phyloP scores from a whole-genome alignment of 78 protist genomes.

The Isochrysis galbana region DNA sequence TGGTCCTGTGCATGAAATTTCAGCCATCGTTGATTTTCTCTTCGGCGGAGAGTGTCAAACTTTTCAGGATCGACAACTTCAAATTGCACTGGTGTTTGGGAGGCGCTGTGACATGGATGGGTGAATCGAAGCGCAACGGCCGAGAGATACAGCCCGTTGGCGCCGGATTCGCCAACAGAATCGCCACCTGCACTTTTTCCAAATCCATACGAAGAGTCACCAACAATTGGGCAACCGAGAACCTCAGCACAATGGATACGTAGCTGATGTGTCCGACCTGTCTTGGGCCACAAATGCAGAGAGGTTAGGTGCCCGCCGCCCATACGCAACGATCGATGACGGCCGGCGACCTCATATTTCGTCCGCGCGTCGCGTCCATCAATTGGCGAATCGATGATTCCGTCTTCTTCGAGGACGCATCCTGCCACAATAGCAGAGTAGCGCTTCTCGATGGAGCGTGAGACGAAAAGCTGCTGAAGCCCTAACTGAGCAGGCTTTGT shows the following conservation, averaged over 20 bases:
- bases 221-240: constrained; percentile 28
- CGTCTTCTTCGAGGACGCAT: not conserved
- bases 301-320: not conserved
- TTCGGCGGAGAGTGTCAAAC: too few species aligned
- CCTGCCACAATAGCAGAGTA: not conserved
- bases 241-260: constrained; percentile 23
- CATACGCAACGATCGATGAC: not conserved
- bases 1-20: too few species aligned
- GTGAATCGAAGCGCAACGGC: not conserved
- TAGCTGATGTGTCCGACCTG: constrained; percentile 46
- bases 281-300: not conserved
- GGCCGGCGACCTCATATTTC: not conserved
- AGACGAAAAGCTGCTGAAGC: not conserved
- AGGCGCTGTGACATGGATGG: too few species aligned
- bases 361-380: not conserved
- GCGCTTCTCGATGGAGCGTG: not conserved
- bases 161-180: too few species aligned
- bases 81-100: too few species aligned
- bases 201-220: constrained; percentile 33
- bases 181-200: too few species aligned
- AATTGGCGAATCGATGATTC: not conserved
- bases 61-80: too few species aligned
- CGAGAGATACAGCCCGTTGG: not conserved
- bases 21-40: too few species aligned
- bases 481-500: not conserved